Evolutionary conservation across 1,139 yeast species (phyloP).

Genomic region (Entelexis paramagnoliae): DNA sequence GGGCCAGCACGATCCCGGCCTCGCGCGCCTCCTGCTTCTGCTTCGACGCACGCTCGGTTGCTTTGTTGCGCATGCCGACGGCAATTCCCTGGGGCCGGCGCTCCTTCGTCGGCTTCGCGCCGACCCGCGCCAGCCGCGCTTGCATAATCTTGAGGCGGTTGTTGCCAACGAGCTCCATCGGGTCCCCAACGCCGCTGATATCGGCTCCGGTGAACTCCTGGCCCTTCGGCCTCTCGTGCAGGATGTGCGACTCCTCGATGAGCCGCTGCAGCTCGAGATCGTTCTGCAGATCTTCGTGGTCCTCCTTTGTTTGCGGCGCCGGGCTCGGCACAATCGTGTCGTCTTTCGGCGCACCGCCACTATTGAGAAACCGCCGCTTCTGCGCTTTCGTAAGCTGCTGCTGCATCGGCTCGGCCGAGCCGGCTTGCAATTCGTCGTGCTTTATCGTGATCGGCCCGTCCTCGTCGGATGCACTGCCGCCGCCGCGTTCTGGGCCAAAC

Average conservation of each 20-base stretch:
- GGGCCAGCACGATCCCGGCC: conserved; percentile 69
- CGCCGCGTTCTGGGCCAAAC: neutral
- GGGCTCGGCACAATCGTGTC: conserved; percentile 26
- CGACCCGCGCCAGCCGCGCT: conserved; percentile 51
- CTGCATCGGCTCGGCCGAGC: neutral
- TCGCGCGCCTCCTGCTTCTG: conserved; percentile 71
- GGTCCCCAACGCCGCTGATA: conserved; percentile 50
- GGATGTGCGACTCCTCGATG: conserved; percentile 73
- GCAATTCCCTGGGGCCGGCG: conserved; percentile 83
- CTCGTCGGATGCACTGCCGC: conserved; percentile 1
- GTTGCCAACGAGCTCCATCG: conserved; percentile 50
- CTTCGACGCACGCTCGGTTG: conserved; percentile 43
- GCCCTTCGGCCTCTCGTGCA: conserved; percentile 44
- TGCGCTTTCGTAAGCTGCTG: conserved; percentile 14
- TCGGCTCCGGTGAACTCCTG: conserved; percentile 57
- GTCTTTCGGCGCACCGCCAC: conserved; percentile 37
- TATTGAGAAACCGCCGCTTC: conserved; percentile 24
- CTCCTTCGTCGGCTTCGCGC: conserved; percentile 41
- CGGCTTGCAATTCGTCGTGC: conserved; percentile 12
- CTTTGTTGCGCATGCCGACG: conserved; percentile 63
- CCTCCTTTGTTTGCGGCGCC: conserved; percentile 23
- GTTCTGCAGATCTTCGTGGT: conserved; percentile 47
- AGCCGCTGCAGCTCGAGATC: conserved; percentile 78
- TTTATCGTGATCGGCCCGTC: conserved; percentile 20
- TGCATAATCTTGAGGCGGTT: conserved; percentile 66